Conservation (phyloP, 2,329 filamentous ascomycete genomes). For the Thielaviopsis ethacetica region DNA sequence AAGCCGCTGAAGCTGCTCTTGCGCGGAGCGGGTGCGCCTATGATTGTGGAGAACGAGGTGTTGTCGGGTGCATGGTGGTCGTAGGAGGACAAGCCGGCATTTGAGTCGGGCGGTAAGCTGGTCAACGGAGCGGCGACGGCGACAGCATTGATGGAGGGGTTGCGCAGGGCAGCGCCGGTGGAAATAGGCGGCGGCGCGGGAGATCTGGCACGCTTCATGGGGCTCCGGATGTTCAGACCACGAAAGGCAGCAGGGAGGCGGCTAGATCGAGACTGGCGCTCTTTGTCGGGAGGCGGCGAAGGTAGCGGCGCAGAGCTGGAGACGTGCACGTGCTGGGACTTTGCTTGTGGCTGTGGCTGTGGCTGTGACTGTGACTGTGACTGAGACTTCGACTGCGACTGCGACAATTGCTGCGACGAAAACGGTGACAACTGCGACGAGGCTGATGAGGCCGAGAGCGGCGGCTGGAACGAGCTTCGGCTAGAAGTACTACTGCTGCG, state of each 20-base stretch:
- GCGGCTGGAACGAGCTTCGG: not conserved
- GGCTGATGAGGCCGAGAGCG: not conserved
- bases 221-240: conserved; percentile 27
- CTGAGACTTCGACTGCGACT: conserved; percentile 9
- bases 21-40: not conserved
- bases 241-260: conserved; percentile 24
- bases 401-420: not conserved
- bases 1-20: not conserved
- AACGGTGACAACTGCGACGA: not conserved
- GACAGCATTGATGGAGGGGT: conserved; percentile 12
- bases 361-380: conserved; percentile 4
- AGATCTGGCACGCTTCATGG: conserved; percentile 32
- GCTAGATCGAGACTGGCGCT: conserved; percentile 8
- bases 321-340: not conserved
- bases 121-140: conserved; percentile 13
- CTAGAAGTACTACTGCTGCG: not conserved
- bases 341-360: too few species aligned
- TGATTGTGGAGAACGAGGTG: not conserved
- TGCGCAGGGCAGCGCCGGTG: conserved; percentile 14
- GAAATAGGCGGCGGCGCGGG: conserved; percentile 18
- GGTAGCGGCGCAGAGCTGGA: not conserved
- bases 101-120: not conserved
- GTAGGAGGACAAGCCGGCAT: not conserved
- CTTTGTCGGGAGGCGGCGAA: conserved; percentile 7
- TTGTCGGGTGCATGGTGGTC: not conserved